Percentiles rank a stretch among this genome's conserved stretches.
These are phyloP conservation scores for Paraconiothyrium brasiliense DNA, from an alignment of 2,329 filamentous ascomycete species.

Conservation along the genomic window DNA sequence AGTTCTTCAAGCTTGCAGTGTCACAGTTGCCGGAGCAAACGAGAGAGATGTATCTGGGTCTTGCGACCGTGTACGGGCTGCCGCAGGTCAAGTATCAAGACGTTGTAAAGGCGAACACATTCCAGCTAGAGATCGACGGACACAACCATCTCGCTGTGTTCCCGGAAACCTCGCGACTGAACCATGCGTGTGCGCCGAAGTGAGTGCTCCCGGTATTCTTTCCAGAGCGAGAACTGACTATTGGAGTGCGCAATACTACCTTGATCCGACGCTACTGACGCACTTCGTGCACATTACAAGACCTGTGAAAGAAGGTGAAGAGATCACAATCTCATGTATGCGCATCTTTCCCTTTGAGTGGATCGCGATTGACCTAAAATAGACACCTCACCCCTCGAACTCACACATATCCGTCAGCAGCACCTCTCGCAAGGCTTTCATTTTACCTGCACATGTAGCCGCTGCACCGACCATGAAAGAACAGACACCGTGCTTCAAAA, in stretches of 20 bases:
- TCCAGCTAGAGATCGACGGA: slow-evolving; percentile 39
- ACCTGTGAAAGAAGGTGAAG: slow-evolving; percentile 46
- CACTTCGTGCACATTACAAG: slow-evolving; percentile 52
- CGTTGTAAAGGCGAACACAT: slow-evolving; percentile 48
- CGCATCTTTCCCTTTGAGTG: neutral
- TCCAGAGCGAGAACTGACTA: neutral
- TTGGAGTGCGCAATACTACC: slow-evolving; percentile 51
- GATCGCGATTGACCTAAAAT: slow-evolving; percentile 1
- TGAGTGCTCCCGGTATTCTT: slow-evolving; percentile 24
- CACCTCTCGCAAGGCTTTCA: slow-evolving; percentile 48
- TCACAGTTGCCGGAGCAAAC: slow-evolving; percentile 34
- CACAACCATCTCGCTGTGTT: slow-evolving; percentile 48
- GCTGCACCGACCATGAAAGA: slow-evolving; percentile 39
- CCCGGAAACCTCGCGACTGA: slow-evolving; percentile 52
- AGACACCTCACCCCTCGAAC: slow-evolving; percentile 51
- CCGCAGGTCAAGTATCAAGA: slow-evolving; percentile 40
- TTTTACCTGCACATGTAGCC: slow-evolving; percentile 53
- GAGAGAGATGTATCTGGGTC: slow-evolving; percentile 27
- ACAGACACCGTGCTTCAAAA: slow-evolving; percentile 44
- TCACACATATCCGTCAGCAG: slow-evolving; percentile 37
- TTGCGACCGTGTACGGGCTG: slow-evolving; percentile 41
- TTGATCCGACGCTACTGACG: slow-evolving; percentile 48
- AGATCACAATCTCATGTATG: slow-evolving; percentile 54
- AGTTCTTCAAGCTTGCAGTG: slow-evolving; percentile 37
- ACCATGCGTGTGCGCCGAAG: slow-evolving; percentile 54